phyloP scores from a whole-genome alignment of 192 early-diverging fungal genomes.

The Paraglomus occultum region DNA sequence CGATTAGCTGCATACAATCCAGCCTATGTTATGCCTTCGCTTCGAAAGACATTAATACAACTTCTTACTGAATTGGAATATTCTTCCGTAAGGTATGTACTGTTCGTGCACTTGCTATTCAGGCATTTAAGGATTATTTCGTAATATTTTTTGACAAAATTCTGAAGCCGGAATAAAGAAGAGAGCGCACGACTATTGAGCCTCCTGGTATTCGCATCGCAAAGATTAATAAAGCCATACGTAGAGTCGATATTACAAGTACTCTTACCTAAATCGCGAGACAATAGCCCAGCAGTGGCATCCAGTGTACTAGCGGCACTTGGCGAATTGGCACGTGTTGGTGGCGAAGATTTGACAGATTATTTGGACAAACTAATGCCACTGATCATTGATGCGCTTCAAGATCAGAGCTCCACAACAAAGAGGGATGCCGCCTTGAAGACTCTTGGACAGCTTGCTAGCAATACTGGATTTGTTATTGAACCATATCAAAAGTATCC shows the following conservation, averaged over 20 bases:
- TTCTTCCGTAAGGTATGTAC: constrained; percentile 55
- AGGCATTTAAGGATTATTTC: too few species aligned
- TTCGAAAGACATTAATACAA: constrained; percentile 83
- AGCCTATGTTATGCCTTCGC: constrained; percentile 87
- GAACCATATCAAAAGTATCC: constrained; percentile 88
- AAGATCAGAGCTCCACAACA: constrained; percentile 78
- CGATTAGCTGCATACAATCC: constrained; percentile 84
- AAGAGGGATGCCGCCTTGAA: constrained; percentile 88
- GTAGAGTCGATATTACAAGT: constrained; percentile 85
- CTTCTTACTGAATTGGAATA: constrained; percentile 91
- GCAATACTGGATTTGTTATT: constrained; percentile 86
- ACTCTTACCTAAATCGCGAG: constrained; percentile 78
- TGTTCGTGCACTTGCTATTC: background rate
- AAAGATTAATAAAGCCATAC: constrained; percentile 84
- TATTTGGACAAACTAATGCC: constrained; percentile 80
- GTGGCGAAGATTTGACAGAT: constrained; percentile 78
- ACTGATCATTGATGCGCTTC: constrained; percentile 84
- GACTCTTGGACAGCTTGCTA: constrained; percentile 81
- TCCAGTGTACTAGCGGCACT: constrained; percentile 75
- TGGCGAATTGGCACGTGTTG: constrained; percentile 81
- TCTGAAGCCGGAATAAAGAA: constrained; percentile 70
- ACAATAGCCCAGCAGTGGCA: constrained; percentile 74
- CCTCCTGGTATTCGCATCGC: constrained; percentile 72
- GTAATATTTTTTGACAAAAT: background rate
- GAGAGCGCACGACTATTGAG: constrained; percentile 79